A percentile compares a stretch with the other conserved stretches of the same genome.
phyloP scores from a whole-genome alignment of 2,329 filamentous ascomycete genomes.

The Shiraia sp. region DNA sequence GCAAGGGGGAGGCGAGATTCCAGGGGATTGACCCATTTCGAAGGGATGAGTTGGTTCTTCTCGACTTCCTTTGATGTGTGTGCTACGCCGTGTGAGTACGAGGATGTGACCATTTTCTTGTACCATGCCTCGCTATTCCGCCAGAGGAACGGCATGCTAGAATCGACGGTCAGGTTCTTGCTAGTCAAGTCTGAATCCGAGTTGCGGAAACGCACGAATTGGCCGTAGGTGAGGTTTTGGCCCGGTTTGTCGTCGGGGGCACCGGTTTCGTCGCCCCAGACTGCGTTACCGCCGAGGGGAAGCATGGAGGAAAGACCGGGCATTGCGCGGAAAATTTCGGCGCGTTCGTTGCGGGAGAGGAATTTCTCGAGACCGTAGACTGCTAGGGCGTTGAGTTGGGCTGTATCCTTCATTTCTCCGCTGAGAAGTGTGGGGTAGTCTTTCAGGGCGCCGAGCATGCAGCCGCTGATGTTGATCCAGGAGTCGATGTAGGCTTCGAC shows the following conservation, averaged over 20 bases:
- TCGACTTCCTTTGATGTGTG: conserved; percentile 80
- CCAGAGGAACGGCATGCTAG: conserved; percentile 78
- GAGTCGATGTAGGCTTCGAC: conserved; percentile 87
- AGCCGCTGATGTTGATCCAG: conserved; percentile 98
- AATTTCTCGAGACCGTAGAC: conserved; percentile 98
- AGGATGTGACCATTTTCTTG: conserved; percentile 67
- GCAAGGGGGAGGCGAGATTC: conserved; percentile 86
- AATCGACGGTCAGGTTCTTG: conserved; percentile 77
- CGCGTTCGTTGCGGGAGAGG: conserved; percentile 83
- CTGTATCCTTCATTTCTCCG: conserved; percentile 98
- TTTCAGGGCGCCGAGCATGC: conserved; percentile 94
- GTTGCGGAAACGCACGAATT: conserved; percentile 79
- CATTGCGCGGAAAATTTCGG: conserved; percentile 95
- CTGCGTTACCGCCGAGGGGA: conserved; percentile 85
- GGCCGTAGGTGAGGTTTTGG: conserved; percentile 75
- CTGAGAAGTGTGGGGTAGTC: conserved; percentile 87
- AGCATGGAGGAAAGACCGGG: conserved; percentile 96
- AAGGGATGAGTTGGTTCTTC: conserved; percentile 55
- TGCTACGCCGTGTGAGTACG: conserved; percentile 88
- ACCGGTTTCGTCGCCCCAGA: conserved; percentile 90
- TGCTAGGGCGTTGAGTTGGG: conserved; percentile 92
- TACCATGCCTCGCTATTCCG: conserved; percentile 87
- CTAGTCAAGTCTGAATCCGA: conserved; percentile 55
- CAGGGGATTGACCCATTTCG: conserved; percentile 93
- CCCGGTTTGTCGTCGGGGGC: conserved; percentile 83